These are phyloP conservation scores for Zygoascus hellenicus DNA, from an alignment of 1,139 yeast species.

Conservation along the genomic window DNA sequence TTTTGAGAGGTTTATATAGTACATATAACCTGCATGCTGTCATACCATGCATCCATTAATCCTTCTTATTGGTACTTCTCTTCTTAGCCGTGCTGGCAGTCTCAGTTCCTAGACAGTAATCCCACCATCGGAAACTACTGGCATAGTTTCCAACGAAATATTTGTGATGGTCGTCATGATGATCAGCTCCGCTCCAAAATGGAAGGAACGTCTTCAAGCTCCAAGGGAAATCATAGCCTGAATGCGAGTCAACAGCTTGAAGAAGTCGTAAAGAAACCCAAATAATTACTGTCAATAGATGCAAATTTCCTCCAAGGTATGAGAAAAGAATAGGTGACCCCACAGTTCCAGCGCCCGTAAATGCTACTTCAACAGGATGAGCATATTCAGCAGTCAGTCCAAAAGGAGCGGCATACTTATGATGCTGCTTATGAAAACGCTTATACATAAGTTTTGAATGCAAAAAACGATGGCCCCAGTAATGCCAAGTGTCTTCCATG, in stretches of 20 bases:
- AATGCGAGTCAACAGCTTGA: conserved; percentile 95
- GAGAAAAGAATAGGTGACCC: conserved; percentile 80
- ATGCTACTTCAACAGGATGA: conserved; percentile 87
- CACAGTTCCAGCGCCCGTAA: conserved; percentile 89
- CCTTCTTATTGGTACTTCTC: conserved; percentile 36
- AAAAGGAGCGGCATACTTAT: conserved; percentile 94
- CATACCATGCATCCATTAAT: no score
- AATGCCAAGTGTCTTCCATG: conserved; percentile 92
- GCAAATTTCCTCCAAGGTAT: conserved; percentile 61
- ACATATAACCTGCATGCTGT: no score
- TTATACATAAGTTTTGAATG: conserved; percentile 84
- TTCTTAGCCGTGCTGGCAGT: conserved; percentile 37
- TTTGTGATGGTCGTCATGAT: conserved; percentile 94
- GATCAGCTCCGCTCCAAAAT: conserved; percentile 98
- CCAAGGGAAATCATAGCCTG: conserved; percentile 97
- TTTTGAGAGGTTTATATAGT: no score
- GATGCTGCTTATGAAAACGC: conserved; percentile 92
- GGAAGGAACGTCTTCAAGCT: conserved; percentile 84
- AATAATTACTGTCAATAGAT: conserved; percentile 71
- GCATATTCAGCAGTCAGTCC: conserved; percentile 97
- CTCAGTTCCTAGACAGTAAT: conserved; percentile 73
- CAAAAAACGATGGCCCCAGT: conserved; percentile 84
- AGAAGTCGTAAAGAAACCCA: conserved; percentile 88
- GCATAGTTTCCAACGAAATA: conserved; percentile 91
- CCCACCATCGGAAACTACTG: conserved; percentile 92